Percentiles rank a stretch among this genome's conserved stretches.
Conservation (phyloP, 768 basidiomycete genomes). For the Roridomyces roridus region DNA sequence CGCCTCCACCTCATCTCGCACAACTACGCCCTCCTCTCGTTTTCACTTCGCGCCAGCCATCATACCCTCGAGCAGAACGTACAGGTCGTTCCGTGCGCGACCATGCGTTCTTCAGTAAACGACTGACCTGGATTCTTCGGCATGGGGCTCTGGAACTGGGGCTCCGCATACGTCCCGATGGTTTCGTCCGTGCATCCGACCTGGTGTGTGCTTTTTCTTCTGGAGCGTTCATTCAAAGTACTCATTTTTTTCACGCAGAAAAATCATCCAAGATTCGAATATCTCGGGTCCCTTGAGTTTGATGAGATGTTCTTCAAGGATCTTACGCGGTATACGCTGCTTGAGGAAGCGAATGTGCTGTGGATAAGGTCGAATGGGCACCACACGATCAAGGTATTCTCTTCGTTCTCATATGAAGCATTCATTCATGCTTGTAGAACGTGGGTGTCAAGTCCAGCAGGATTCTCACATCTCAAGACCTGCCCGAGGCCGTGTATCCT, state of each 20-base stretch:
- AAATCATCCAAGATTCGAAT: background rate
- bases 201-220: slow-evolving; percentile 56
- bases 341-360: slow-evolving; percentile 31
- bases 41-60: too few species aligned
- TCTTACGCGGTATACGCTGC: slow-evolving; percentile 29
- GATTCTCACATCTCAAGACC: background rate
- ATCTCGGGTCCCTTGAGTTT: slow-evolving; percentile 14
- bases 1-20: background rate
- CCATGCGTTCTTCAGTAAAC: background rate
- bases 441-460: background rate
- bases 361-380: slow-evolving; percentile 33
- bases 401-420: background rate
- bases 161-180: slow-evolving; percentile 73
- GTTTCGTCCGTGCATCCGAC: slow-evolving; percentile 74
- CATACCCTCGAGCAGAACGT: background rate
- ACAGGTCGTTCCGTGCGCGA: background rate
- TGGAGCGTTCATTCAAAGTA: background rate
- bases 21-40: too few species aligned
- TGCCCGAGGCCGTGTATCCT: slow-evolving; percentile 4
- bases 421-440: background rate
- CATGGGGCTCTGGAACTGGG: slow-evolving; percentile 70
- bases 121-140: slow-evolving; percentile 62
- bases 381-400: slow-evolving; percentile 27
- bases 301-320: slow-evolving; percentile 13
- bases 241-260: too few species aligned